These are phyloP conservation scores for Pythium oligandrum DNA, from an alignment of 352 stramenopile genomes.

Conservation along the genomic window DNA sequence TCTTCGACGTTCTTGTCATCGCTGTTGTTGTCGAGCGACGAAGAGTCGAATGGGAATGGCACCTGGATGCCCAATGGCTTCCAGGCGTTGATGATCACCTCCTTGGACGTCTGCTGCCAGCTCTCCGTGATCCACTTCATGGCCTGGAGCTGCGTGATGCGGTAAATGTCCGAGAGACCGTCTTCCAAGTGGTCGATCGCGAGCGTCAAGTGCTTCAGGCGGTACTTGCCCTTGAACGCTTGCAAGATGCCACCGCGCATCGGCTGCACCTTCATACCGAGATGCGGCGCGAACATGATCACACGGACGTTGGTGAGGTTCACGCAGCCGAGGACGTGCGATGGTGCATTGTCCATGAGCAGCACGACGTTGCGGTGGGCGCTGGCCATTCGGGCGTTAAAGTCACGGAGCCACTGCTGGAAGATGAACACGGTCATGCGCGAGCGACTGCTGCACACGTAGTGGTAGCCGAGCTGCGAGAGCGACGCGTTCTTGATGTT, in stretches of 20 bases:
- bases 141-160: slow-evolving; percentile 79
- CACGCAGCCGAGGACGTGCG: slow-evolving; percentile 74
- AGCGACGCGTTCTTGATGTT: slow-evolving; percentile 79
- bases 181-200: slow-evolving; percentile 83
- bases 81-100: slow-evolving; percentile 77
- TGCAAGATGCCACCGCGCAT: slow-evolving; percentile 81
- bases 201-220: slow-evolving; percentile 78
- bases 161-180: slow-evolving; percentile 70
- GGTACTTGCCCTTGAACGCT: slow-evolving; percentile 85
- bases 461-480: slow-evolving; percentile 81
- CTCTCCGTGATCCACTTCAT: slow-evolving; percentile 85
- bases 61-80: slow-evolving; percentile 62
- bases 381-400: slow-evolving; percentile 83
- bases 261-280: slow-evolving; percentile 84
- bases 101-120: slow-evolving; percentile 75
- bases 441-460: slow-evolving; percentile 77
- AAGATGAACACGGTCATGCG: slow-evolving; percentile 89
- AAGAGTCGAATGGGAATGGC: slow-evolving; percentile 61
- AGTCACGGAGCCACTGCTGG: slow-evolving; percentile 83
- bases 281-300: slow-evolving; percentile 77
- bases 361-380: slow-evolving; percentile 79
- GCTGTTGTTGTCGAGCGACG: slow-evolving; percentile 30
- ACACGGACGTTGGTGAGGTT: slow-evolving; percentile 84
- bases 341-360: slow-evolving; percentile 84
- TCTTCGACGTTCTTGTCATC: slow-evolving; percentile 87